Conservation (phyloP, 768 basidiomycete species). For the Phanerochaete carnosa region DNA sequence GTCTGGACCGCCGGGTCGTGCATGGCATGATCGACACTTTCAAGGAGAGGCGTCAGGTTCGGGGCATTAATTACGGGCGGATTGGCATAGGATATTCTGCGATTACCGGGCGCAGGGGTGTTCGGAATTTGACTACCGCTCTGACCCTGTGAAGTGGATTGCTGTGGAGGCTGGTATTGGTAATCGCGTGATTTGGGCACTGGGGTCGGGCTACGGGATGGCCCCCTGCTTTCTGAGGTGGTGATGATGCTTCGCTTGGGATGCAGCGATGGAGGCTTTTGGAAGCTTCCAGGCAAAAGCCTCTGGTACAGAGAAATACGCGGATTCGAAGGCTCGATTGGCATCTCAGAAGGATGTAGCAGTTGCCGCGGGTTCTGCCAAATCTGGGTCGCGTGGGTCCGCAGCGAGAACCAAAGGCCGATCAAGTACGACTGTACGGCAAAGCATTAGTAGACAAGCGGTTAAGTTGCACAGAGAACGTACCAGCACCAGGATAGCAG, state of each 20-base stretch:
- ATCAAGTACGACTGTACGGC: constrained; percentile 85
- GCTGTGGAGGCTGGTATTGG: not conserved
- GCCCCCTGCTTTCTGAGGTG: constrained; percentile 22
- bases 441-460: constrained; percentile 4
- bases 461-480: constrained; percentile 30
- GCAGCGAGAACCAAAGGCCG: constrained; percentile 97
- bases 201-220: constrained; percentile 40
- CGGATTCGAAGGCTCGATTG: constrained; percentile 35
- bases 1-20: constrained; percentile 51
- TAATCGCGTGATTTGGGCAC: constrained; percentile 9
- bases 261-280: constrained; percentile 26
- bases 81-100: constrained; percentile 53
- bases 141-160: not conserved
- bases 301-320: constrained; percentile 69
- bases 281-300: constrained; percentile 35
- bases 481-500: constrained; percentile 84
- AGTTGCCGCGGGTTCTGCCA: constrained; percentile 97
- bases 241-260: constrained; percentile 45
- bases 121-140: not conserved
- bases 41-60: constrained; percentile 61
- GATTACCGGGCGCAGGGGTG: not conserved
- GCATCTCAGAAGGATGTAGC: constrained; percentile 62
- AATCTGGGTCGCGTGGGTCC: constrained; percentile 96
- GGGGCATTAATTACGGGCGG: constrained; percentile 26
- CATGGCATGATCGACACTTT: constrained; percentile 76